A percentile compares a stretch with the other conserved stretches of the same genome.
Conservation (phyloP, 495 filamentous ascomycete genomes). For the Penicillium manginii region DNA sequence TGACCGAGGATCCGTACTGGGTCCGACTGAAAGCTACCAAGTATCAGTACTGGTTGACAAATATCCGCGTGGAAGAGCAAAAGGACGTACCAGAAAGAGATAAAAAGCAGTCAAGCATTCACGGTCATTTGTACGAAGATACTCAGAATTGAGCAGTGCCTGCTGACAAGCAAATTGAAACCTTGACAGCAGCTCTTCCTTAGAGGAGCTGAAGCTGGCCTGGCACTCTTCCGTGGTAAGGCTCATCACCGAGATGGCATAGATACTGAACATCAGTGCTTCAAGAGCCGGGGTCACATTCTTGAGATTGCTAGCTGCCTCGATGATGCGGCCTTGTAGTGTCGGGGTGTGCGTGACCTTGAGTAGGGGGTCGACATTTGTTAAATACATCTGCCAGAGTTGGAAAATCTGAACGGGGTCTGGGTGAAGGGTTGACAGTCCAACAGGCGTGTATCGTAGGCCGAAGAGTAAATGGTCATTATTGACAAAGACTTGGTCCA, state of each 20-base stretch:
- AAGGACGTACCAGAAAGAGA: conserved; percentile 57
- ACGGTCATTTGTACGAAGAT: conserved; percentile 50
- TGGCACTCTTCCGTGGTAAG: conserved; percentile 46
- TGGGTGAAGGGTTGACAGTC: conserved; percentile 55
- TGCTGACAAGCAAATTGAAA: conserved; percentile 61
- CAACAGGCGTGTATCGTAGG: conserved; percentile 36
- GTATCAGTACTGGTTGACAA: no score
- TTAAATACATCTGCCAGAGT: conserved; percentile 55
- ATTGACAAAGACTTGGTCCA: conserved; percentile 42
- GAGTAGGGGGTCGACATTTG: conserved; percentile 56
- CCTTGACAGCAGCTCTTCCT: conserved; percentile 44
- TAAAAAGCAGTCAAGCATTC: conserved; percentile 63
- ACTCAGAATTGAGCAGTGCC: conserved; percentile 51
- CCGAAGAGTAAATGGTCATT: conserved; percentile 56
- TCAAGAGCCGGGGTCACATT: conserved; percentile 29
- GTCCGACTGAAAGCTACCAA: conserved; percentile 51
- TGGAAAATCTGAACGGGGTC: conserved; percentile 43
- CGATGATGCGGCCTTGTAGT: conserved; percentile 48
- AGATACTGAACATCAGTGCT: conserved; percentile 61
- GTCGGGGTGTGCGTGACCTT: conserved; percentile 59
- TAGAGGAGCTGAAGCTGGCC: conserved; percentile 44
- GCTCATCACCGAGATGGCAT: conserved; percentile 53
- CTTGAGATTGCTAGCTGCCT: conserved; percentile 32
- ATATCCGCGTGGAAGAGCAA: conserved; percentile 12
- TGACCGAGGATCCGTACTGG: conserved; percentile 51